phyloP scores from a whole-genome alignment of 306 rosid genomes.

The Vigna angularis region DNA sequence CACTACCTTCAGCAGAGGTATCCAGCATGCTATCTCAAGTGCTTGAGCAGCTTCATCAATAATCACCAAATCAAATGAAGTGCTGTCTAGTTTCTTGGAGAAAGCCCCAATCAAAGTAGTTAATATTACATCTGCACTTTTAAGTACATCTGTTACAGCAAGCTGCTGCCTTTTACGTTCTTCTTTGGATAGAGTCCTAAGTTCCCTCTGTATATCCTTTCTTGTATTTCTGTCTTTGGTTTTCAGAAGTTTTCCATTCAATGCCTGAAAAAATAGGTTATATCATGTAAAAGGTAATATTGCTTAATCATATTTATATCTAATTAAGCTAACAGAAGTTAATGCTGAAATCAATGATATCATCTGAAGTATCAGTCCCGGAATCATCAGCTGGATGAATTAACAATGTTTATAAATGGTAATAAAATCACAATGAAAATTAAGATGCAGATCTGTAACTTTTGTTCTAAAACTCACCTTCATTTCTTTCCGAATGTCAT shows the following conservation, averaged over 20 bases:
- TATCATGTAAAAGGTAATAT: slow-evolving; percentile 32
- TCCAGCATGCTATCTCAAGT: slow-evolving; percentile 98
- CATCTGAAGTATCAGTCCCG: slow-evolving; percentile 9
- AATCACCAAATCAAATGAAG: slow-evolving; percentile 92
- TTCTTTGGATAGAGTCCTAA: slow-evolving; percentile 86
- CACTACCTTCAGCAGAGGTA: slow-evolving; percentile 88
- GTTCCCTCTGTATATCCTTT: slow-evolving; percentile 96
- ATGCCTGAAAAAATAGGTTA: slow-evolving; percentile 60
- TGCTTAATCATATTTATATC: slow-evolving; percentile 23
- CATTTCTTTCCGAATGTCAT: slow-evolving; percentile 99
- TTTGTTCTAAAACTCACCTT: slow-evolving; percentile 63
- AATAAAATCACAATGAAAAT: slow-evolving; percentile 15
- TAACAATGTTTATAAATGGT: slow-evolving; percentile 29
- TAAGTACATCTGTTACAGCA: slow-evolving; percentile 91
- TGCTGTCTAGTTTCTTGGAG: slow-evolving; percentile 73
- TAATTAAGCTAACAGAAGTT: slow-evolving; percentile 20
- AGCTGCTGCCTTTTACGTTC: slow-evolving; percentile 98
- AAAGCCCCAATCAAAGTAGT: slow-evolving; percentile 91
- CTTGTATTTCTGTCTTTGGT: slow-evolving; percentile 82
- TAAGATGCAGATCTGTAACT: slow-evolving; percentile 18
- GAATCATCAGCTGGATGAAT: slow-evolving; percentile 32
- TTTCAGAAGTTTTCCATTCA: slow-evolving; percentile 94
- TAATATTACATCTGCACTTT: slow-evolving; percentile 85
- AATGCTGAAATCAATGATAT: slow-evolving; percentile 15
- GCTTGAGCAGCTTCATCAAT: slow-evolving; percentile 99